These are phyloP conservation scores for Drosera capensis DNA, from an alignment of 148 eudicot genomes.

Conservation along the genomic window DNA sequence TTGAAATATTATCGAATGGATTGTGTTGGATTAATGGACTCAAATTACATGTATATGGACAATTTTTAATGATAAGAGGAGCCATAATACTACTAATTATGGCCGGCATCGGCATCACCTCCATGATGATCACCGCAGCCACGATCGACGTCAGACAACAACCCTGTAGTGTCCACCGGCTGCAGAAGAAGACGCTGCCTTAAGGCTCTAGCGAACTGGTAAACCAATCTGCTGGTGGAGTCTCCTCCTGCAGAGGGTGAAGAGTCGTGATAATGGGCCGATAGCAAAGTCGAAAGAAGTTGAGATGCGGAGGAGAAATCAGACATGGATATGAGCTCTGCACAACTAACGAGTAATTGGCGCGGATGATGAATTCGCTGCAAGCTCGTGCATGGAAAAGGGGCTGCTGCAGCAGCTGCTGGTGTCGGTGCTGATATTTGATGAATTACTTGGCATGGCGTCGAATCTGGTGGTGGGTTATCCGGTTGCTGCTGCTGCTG, in stretches of 20 bases:
- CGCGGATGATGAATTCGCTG: too few relatives aligned
- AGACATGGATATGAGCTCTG: slow-evolving; percentile 44
- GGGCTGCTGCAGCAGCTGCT: neutral
- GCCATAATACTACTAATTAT: too few relatives aligned
- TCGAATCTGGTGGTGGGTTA: too few relatives aligned
- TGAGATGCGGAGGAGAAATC: slow-evolving; percentile 61
- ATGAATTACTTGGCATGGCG: too few relatives aligned
- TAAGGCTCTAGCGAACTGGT: slow-evolving; percentile 57
- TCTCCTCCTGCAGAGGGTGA: slow-evolving; percentile 55
- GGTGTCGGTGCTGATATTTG: too few relatives aligned
- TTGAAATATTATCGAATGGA: too few relatives aligned
- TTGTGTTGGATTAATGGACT: too few relatives aligned
- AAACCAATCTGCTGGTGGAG: slow-evolving; percentile 44
- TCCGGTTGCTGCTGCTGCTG: too few relatives aligned
- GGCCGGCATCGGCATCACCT: too few relatives aligned
- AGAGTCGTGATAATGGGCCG: slow-evolving; percentile 13
- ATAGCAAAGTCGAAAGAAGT: slow-evolving; percentile 37
- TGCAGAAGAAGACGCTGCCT: slow-evolving; percentile 23
- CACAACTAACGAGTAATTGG: slow-evolving; percentile 51
- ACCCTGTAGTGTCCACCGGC: neutral
- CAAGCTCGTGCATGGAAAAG: slow-evolving; percentile 5
- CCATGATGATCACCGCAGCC: neutral
- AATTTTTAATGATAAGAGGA: too few relatives aligned
- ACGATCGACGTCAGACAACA: neutral
- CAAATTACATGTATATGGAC: too few relatives aligned